phyloP scores from a whole-genome alignment of 2,329 filamentous ascomycete species.

The Trichoderma semiorbis region DNA sequence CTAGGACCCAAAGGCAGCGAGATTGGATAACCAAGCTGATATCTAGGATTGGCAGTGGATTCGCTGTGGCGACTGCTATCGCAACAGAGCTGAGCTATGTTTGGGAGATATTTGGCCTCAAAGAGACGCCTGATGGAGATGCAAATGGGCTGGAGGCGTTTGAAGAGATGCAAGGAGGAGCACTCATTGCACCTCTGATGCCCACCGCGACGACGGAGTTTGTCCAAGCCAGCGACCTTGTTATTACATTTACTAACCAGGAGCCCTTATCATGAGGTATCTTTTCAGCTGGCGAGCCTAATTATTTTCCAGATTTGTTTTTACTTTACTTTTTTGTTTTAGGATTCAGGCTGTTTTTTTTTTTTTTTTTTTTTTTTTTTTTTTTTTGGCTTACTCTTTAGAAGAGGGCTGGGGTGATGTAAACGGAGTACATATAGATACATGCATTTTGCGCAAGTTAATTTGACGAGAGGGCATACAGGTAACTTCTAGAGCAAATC shows the following conservation, averaged over 20 bases:
- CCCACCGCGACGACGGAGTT: neutral
- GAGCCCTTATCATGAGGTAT: neutral
- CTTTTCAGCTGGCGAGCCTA: neutral
- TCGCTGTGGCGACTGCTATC: conserved; percentile 30
- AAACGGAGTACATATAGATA: neutral
- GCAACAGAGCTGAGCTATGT: conserved; percentile 22
- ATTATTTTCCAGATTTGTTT: neutral
- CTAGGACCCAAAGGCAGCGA: conserved; percentile 24
- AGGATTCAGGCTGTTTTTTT: neutral
- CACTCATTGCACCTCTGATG: neutral
- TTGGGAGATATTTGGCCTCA: conserved; percentile 21
- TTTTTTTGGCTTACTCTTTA: neutral
- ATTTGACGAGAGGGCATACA: neutral
- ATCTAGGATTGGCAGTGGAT: conserved; percentile 21
- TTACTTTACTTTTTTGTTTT: too few relatives aligned
- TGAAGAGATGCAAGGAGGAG: neutral
- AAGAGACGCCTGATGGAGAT: neutral
- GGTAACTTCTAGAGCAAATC: neutral
- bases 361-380: neutral
- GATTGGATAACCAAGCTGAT: conserved; percentile 24
- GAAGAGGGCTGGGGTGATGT: neutral
- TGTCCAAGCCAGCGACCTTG: neutral
- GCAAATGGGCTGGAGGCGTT: neutral
- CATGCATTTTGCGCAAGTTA: neutral
- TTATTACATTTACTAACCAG: neutral